Conservation (phyloP, 202 grass and related monocot species). For the Alloteropsis angusta region DNA sequence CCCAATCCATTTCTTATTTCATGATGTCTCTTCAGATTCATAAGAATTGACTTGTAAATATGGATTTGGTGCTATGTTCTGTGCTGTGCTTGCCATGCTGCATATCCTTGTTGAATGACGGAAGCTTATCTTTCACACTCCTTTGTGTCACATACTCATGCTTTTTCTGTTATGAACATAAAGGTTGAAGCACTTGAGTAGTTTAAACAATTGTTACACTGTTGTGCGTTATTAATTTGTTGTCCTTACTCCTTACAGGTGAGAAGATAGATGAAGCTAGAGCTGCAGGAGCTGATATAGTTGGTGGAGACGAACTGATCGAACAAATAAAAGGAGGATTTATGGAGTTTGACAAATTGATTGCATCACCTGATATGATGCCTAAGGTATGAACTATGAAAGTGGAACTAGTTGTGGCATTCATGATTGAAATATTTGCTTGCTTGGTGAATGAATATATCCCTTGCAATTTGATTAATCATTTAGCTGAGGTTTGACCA, state of each 20-base stretch:
- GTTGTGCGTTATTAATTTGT: not conserved
- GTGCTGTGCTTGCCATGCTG: not conserved
- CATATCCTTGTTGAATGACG: not conserved
- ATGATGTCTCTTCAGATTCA: not conserved
- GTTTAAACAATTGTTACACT: not conserved
- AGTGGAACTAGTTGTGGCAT: constrained; percentile 4
- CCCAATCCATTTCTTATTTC: not conserved
- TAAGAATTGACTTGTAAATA: not conserved
- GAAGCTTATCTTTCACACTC: not conserved
- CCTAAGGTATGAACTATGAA: constrained; percentile 56
- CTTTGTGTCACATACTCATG: not conserved
- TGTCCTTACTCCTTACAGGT: constrained; percentile 52
- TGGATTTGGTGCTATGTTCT: not conserved
- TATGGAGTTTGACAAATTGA: constrained; percentile 98
- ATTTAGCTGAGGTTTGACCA: not conserved
- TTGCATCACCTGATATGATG: constrained; percentile 99
- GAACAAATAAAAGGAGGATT: constrained; percentile 95
- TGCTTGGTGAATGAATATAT: not conserved
- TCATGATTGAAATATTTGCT: constrained; percentile 8
- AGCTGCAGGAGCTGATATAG: constrained; percentile 84
- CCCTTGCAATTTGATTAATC: not conserved
- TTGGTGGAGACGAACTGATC: constrained; percentile 87
- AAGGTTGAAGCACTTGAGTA: not conserved
- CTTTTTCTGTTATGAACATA: not conserved
- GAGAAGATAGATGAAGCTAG: constrained; percentile 90